Base-by-base conservation (phyloP, 2,329 filamentous ascomycete genomes). In the Hymenoscyphus albidus region DNA sequence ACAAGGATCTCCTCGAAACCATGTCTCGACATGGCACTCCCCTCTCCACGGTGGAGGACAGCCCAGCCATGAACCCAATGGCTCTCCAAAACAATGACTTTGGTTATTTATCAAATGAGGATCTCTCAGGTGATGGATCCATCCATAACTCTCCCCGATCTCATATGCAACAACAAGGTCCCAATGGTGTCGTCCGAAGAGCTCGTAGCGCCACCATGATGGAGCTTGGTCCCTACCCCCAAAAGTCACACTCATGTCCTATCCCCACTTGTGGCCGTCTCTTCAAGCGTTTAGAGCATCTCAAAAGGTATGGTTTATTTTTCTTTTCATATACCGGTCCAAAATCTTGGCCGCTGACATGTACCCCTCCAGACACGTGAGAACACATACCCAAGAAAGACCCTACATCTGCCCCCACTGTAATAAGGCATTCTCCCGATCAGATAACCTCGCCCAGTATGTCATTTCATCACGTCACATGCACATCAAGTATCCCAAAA, bases 191-290 rank as follows among this genome's bases (percentile, higher is more conserved):
- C 65, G 89, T 95, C 73, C 91, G 95, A 72, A 87, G 95, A 74
- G 95, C 95, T 69, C 89, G 94, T 70, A 97, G 93, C 71, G 94
- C 95, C 61, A 98, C 95, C 3, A 91, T 96, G 78, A 96, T 96
- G 90, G 95, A 99, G 78, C 86, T 97, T 68, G 93, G 92, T 51
- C 95, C 96, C 14, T 98, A 98, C 77, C 93, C 95, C 61, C 92
- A 96, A 76, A 99, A 99, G 80, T 97, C 93, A 51, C 95, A 99
- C 79, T 98, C 94, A 1, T 99, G 95, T 81, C 95, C 95, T n/a
- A 99, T 99, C 74, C 95, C 95, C 35, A 96, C 94, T 63, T 99
- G 95, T 77, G 95, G 95, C 62, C 90, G 95, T 74, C 86, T 97
- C 68, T 99, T 99, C 86, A 99, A 99, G 88, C 89, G 95, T 79